Percentiles rank a stretch among this genome's conserved stretches.
phyloP scores from a whole-genome alignment of 2,329 filamentous ascomycete genomes.

The Scedosporium apiospermum region DNA sequence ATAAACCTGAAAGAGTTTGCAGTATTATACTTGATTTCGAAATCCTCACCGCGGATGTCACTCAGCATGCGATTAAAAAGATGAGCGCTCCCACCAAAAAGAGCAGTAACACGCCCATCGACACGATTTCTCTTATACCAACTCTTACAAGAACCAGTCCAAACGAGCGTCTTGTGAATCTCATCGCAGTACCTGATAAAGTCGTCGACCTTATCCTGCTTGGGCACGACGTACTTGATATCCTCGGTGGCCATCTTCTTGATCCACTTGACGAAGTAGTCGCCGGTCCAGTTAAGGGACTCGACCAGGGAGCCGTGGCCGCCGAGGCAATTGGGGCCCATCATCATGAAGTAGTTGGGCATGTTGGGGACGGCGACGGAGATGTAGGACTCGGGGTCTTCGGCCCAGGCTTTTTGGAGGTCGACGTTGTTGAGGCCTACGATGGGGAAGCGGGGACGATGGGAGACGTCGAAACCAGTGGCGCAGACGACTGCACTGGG shows the following conservation, averaged over 20 bases:
- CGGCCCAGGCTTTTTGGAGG: slow-evolving; percentile 41
- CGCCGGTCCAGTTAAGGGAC: slow-evolving; percentile 21
- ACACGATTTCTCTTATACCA: slow-evolving; percentile 37
- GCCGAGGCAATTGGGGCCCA: slow-evolving; percentile 30
- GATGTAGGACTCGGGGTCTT: slow-evolving; percentile 20
- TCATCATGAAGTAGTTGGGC: slow-evolving; percentile 22
- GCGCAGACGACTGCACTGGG: slow-evolving; percentile 9
- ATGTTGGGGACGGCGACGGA: slow-evolving; percentile 18
- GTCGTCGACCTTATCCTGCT: slow-evolving; percentile 35
- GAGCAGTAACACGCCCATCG: slow-evolving; percentile 32
- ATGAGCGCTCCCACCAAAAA: slow-evolving; percentile 32
- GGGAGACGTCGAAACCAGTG: slow-evolving; percentile 12
- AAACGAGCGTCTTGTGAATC: slow-evolving; percentile 32
- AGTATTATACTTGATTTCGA: slow-evolving; percentile 32
- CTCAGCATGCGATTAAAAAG: slow-evolving; percentile 24
- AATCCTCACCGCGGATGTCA: slow-evolving; percentile 35
- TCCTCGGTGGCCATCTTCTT: slow-evolving; percentile 19
- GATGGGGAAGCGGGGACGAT: slow-evolving; percentile 26
- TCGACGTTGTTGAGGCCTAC: slow-evolving; percentile 35
- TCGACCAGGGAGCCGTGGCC: slow-evolving; percentile 20
- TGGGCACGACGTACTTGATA: slow-evolving; percentile 33
- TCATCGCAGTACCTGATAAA: slow-evolving; percentile 36
- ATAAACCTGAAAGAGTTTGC: slow-evolving; percentile 35
- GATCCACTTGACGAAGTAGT: slow-evolving; percentile 16
- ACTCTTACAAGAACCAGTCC: slow-evolving; percentile 27